A percentile compares a stretch with the other conserved stretches of the same genome.
Evolutionary conservation across 495 filamentous ascomycete genomes (phyloP).

Genomic region (Ramalina intermedia): DNA sequence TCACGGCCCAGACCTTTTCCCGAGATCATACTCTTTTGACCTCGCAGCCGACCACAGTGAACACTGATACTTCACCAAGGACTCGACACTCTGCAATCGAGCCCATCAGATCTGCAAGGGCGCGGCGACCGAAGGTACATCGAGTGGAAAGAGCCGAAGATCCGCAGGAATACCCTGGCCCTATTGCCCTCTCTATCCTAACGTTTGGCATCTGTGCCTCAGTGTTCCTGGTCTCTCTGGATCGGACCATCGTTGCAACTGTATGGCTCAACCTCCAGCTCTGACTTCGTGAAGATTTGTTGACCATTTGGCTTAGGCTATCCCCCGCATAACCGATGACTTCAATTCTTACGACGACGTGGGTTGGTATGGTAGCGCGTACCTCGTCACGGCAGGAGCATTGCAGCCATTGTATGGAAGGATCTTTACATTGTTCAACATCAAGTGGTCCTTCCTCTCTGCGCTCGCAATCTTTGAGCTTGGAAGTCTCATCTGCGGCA

Average conservation of each 20-base stretch:
- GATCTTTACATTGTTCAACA: slow-evolving; percentile 18
- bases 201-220: slow-evolving; percentile 31
- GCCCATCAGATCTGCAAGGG: neutral
- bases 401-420: slow-evolving; percentile 21
- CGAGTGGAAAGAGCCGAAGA: slow-evolving; percentile 4
- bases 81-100: neutral
- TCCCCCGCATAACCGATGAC: slow-evolving; percentile 33
- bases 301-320: slow-evolving; percentile 13
- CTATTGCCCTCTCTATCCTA: slow-evolving; percentile 24
- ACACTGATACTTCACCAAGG: neutral
- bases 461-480: slow-evolving; percentile 58
- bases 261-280: neutral
- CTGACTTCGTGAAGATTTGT: neutral
- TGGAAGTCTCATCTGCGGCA: slow-evolving; percentile 36
- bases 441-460: slow-evolving; percentile 25
- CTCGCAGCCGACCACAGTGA: neutral
- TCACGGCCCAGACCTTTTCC: neutral
- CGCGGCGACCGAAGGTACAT: neutral
- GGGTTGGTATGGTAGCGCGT: slow-evolving; percentile 39
- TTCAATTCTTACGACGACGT: slow-evolving; percentile 32
- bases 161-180: slow-evolving; percentile 22
- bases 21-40: neutral
- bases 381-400: slow-evolving; percentile 36
- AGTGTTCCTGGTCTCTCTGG: slow-evolving; percentile 35
- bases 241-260: slow-evolving; percentile 24